These are phyloP conservation scores for Fallopia convolvulus DNA, from an alignment of 148 eudicot genomes.

Conservation along the genomic window DNA sequence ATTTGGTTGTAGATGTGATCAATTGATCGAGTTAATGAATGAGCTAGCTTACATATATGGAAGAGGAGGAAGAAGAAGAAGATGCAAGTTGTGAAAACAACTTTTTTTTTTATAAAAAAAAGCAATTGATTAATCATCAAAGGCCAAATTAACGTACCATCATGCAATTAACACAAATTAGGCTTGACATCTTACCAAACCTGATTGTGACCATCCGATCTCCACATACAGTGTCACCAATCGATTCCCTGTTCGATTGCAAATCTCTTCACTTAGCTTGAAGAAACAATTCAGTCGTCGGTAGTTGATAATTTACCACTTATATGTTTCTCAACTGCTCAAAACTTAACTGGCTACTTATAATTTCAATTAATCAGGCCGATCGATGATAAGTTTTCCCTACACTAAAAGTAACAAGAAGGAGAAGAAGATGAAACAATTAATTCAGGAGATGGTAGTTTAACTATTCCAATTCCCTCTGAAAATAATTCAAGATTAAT, in stretches of 20 bases:
- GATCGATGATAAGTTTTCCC: too few species aligned
- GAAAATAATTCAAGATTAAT: neutral
- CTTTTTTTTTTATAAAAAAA: neutral
- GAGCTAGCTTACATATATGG: neutral
- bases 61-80: neutral
- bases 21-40: neutral
- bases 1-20: neutral
- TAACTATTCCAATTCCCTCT: neutral
- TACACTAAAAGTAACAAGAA: neutral
- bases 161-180: neutral
- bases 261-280: neutral
- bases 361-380: too few species aligned
- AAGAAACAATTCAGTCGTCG: neutral
- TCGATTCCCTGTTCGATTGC: neutral
- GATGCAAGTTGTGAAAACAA: neutral
- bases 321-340: neutral
- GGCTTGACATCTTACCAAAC: slow-evolving; percentile 5
- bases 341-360: neutral
- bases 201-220: neutral
- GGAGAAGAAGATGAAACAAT: neutral
- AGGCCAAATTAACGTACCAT: neutral
- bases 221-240: neutral
- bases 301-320: neutral
- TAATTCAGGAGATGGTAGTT: neutral
- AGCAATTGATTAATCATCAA: neutral